A percentile compares a stretch with the other conserved stretches of the same genome.
Evolutionary conservation across 768 basidiomycete species (phyloP).

Genomic region (Xerocomellus amylosporus): DNA sequence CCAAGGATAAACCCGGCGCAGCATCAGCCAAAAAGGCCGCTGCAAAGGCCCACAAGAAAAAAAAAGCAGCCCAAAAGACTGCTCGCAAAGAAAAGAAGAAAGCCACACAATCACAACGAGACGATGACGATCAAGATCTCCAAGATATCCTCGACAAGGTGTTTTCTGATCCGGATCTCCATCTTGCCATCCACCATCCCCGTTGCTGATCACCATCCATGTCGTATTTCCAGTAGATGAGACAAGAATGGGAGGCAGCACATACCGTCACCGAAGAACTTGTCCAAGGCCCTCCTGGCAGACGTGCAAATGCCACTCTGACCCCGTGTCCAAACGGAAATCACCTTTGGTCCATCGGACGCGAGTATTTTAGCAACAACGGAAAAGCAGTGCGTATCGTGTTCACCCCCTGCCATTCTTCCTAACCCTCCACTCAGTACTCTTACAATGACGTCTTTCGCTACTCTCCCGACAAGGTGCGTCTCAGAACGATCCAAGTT

Average conservation of each 20-base stretch:
- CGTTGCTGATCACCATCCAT: neutral
- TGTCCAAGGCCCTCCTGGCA: slow-evolving; percentile 76
- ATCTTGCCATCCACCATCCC: neutral
- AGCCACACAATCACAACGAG: slow-evolving; percentile 36
- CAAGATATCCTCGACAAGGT: slow-evolving; percentile 84
- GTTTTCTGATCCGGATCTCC: slow-evolving; percentile 1
- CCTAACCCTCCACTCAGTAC: slow-evolving; percentile 43
- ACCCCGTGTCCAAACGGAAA: slow-evolving; percentile 78
- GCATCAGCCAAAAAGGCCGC: slow-evolving; percentile 38
- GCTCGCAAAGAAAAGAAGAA: slow-evolving; percentile 71
- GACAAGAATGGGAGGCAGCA: slow-evolving; percentile 78
- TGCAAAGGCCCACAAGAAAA: slow-evolving; percentile 64
- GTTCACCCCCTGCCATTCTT: neutral
- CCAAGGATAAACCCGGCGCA: slow-evolving; percentile 15
- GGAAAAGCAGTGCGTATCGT: slow-evolving; percentile 59
- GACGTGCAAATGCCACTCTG: slow-evolving; percentile 80
- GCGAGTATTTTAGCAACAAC: slow-evolving; percentile 87
- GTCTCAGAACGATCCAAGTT: neutral
- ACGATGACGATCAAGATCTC: slow-evolving; percentile 67
- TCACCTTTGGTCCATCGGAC: slow-evolving; percentile 81
- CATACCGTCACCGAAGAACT: slow-evolving; percentile 85
- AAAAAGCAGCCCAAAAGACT: slow-evolving; percentile 62
- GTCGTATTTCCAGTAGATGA: slow-evolving; percentile 53
- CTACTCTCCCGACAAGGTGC: slow-evolving; percentile 78
- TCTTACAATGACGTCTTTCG: slow-evolving; percentile 89